Conservation (phyloP, 371 early-diverging fungal species). For the Rhizopus stolonifer region DNA sequence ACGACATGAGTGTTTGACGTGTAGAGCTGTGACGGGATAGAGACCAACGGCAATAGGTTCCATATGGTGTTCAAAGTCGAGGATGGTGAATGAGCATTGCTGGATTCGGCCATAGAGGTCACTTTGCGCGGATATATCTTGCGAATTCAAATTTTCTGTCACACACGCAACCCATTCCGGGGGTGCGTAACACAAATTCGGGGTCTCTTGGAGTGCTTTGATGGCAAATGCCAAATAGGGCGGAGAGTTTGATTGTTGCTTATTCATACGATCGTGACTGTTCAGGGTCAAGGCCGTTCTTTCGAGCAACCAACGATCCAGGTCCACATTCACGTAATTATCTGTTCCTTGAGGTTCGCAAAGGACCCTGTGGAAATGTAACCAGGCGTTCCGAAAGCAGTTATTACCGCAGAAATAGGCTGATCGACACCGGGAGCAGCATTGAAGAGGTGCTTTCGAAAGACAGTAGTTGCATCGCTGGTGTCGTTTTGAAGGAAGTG, state of each 20-base stretch:
- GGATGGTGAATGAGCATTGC: constrained; percentile 17
- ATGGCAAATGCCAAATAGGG: constrained; percentile 38
- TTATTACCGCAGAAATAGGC: constrained; percentile 50
- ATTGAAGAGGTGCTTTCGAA: constrained; percentile 38
- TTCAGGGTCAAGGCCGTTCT: constrained; percentile 41
- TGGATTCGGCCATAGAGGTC: constrained; percentile 19
- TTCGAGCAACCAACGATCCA: constrained; percentile 47
- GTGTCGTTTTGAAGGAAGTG: constrained; percentile 39
- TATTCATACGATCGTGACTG: constrained; percentile 51
- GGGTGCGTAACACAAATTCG: not conserved
- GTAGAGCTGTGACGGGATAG: constrained; percentile 72
- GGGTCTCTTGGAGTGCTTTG: constrained; percentile 32
- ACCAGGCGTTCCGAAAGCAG: constrained; percentile 50
- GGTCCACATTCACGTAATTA: constrained; percentile 40
- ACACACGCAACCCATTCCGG: constrained; percentile 14
- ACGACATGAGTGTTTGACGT: constrained; percentile 77
- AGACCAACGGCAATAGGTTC: constrained; percentile 71
- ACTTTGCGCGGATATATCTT: constrained; percentile 20
- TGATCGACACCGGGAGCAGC: constrained; percentile 47
- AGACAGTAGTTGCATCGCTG: constrained; percentile 49
- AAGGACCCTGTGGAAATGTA: constrained; percentile 41
- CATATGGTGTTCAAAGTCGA: constrained; percentile 53
- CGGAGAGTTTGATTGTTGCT: constrained; percentile 37
- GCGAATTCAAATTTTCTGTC: constrained; percentile 10
- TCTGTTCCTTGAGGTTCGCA: constrained; percentile 43